Evolutionary conservation across 2,329 filamentous ascomycete species (phyloP).

Genomic region (Cytospora paraplurivora): DNA sequence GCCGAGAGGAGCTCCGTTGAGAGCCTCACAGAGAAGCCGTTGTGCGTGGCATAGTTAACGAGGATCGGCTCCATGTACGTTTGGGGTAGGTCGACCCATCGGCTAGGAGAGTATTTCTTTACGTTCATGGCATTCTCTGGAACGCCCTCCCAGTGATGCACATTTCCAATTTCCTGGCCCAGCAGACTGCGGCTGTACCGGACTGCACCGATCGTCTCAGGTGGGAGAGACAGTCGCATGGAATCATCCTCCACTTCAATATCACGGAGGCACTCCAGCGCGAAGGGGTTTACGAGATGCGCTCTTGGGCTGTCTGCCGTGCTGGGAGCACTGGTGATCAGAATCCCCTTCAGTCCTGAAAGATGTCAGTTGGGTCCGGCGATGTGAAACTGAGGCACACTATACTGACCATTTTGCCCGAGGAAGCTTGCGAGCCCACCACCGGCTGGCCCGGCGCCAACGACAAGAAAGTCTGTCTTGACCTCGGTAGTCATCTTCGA

Average conservation of each 20-base stretch:
- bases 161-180: slow-evolving; percentile 42
- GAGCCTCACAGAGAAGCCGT: slow-evolving; percentile 44
- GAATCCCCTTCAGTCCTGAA: slow-evolving; percentile 20
- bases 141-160: slow-evolving; percentile 44
- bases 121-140: slow-evolving; percentile 39
- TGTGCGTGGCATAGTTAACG: slow-evolving; percentile 41
- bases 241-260: slow-evolving; percentile 41
- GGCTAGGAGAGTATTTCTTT: slow-evolving; percentile 42
- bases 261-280: slow-evolving; percentile 43
- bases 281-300: slow-evolving; percentile 26
- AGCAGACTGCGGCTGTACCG: slow-evolving; percentile 43
- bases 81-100: slow-evolving; percentile 38
- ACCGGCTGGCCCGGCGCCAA: slow-evolving; percentile 22
- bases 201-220: slow-evolving; percentile 41
- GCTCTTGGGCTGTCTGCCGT: slow-evolving; percentile 25
- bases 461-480: slow-evolving; percentile 28
- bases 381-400: not conserved
- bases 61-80: slow-evolving; percentile 48
- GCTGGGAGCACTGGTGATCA: slow-evolving; percentile 15
- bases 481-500: slow-evolving; percentile 12
- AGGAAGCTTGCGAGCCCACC: slow-evolving; percentile 24
- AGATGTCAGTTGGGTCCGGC: not conserved
- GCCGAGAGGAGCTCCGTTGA: slow-evolving; percentile 42
- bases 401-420: slow-evolving; percentile 21
- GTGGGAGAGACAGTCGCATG: slow-evolving; percentile 34